Conservation (phyloP, 2,329 filamentous ascomycete genomes). For the Neocatenulostroma microsporum region DNA sequence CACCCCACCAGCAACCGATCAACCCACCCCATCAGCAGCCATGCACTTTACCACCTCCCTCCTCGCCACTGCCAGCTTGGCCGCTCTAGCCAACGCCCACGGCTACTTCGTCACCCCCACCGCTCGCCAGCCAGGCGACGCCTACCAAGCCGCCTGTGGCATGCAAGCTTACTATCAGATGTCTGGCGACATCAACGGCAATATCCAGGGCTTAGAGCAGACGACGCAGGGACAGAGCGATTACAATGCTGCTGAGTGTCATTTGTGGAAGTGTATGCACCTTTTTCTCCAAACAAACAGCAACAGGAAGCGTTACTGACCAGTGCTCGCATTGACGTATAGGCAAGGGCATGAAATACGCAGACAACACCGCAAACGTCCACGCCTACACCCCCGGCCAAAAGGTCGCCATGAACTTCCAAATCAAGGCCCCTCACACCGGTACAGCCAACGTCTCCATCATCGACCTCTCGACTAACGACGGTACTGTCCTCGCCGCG, state of each 20-base stretch:
- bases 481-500: constrained; percentile 39
- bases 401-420: constrained; percentile 38
- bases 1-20: background rate
- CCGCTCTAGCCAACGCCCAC: constrained; percentile 45
- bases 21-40: background rate
- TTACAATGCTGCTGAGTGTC: constrained; percentile 18
- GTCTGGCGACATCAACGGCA: constrained; percentile 48
- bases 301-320: constrained; percentile 33
- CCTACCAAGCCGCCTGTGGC: constrained; percentile 48
- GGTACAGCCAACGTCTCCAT: constrained; percentile 53
- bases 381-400: constrained; percentile 46
- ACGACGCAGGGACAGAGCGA: constrained; percentile 30
- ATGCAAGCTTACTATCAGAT: constrained; percentile 49
- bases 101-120: constrained; percentile 45
- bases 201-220: constrained; percentile 50
- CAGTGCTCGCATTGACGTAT: too few relatives aligned
- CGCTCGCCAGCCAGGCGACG: constrained; percentile 44
- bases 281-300: too few relatives aligned
- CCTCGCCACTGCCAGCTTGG: constrained; percentile 37
- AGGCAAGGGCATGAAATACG: too few relatives aligned
- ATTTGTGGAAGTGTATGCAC: constrained; percentile 35
- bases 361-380: too few relatives aligned
- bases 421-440: constrained; percentile 47
- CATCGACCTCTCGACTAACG: constrained; percentile 47
- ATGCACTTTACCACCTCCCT: constrained; percentile 27